phyloP scores from a whole-genome alignment of 108 stramenopile genomes.

The Fragilariopsis cylindrus region DNA sequence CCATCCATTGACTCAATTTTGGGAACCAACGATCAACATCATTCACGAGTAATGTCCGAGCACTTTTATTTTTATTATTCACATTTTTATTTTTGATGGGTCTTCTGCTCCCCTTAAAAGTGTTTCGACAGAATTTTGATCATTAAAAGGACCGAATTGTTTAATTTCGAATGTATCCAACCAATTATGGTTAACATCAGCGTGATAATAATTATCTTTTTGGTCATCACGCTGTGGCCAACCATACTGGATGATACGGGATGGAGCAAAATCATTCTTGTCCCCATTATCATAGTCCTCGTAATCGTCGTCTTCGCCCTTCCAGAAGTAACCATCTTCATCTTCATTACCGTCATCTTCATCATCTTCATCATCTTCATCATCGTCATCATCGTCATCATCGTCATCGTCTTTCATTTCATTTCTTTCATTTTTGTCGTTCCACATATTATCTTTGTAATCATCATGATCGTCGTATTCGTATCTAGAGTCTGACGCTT shows the following conservation, averaged over 20 bases:
- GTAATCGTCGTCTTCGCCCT: not conserved
- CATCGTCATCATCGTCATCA: not conserved
- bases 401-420: not conserved
- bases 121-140: conserved; percentile 29
- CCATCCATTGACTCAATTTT: conserved; percentile 76
- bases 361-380: conserved; percentile 1
- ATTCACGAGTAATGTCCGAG: conserved; percentile 74
- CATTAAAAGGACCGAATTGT: conserved; percentile 59
- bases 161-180: conserved; percentile 52
- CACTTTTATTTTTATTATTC: conserved; percentile 19
- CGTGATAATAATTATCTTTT: conserved; percentile 37
- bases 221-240: conserved; percentile 38
- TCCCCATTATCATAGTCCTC: not conserved
- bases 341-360: not conserved
- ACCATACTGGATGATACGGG: conserved; percentile 5
- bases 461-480: not conserved
- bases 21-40: conserved; percentile 82
- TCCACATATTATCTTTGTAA: too few relatives aligned
- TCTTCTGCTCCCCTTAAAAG: not conserved
- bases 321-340: conserved; percentile 1
- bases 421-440: not conserved
- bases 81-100: conserved; percentile 3
- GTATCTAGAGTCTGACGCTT: not conserved
- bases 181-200: conserved; percentile 3
- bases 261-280: conserved; percentile 1